Base-by-base conservation (phyloP, 2,329 filamentous ascomycete species). In the Pseudocercospora eumusae region DNA sequence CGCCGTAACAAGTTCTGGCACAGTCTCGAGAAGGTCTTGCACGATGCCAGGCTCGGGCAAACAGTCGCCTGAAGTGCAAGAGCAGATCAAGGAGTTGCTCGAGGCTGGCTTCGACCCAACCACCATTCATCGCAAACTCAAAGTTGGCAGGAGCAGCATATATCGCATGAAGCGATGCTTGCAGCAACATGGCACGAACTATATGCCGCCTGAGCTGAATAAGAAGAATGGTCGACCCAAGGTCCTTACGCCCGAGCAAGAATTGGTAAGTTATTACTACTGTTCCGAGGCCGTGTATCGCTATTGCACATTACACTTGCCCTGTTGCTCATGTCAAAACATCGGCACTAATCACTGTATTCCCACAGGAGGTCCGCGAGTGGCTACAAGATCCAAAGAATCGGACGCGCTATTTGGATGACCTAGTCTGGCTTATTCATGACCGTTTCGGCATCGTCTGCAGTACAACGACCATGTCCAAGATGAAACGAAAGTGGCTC, bases 141-240 rank as follows among this genome's bases (percentile, higher is more conserved):
- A 74, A 53, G 72, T 73, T 27, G 71, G 72, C 31, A 55, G 71
- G 18, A 72, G 69, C 62, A 68, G 64, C 27, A 73, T 74, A 57
- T 74, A 74, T 67, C 72, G 72, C 66, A 74, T 74, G 72, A 73
- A 73, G 60, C 66, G 72, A 64, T 70, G 71, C 57, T 62, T 74
- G 13, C 66, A 72, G 50, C 68, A 71, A 49, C 70, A 74, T 67
- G 72, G 72, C 33, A 72, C 71, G 15, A 71, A 71, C 20, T 74
- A 74, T 54, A 72, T 73, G 65, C 71, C 71, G 9, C 50, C 63
- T 6, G 73, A 72, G 66, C 55, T 72, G 62, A 73, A 73, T 56
- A 74, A 74, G 67, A 74, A 74, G 66, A 74, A 74, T 64, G 72
- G 72, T 6, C 56, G 72, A 21, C 72, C 71, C 18, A 73, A 73